phyloP scores from a whole-genome alignment of 148 eudicot species.

The Euryodendron excelsum region DNA sequence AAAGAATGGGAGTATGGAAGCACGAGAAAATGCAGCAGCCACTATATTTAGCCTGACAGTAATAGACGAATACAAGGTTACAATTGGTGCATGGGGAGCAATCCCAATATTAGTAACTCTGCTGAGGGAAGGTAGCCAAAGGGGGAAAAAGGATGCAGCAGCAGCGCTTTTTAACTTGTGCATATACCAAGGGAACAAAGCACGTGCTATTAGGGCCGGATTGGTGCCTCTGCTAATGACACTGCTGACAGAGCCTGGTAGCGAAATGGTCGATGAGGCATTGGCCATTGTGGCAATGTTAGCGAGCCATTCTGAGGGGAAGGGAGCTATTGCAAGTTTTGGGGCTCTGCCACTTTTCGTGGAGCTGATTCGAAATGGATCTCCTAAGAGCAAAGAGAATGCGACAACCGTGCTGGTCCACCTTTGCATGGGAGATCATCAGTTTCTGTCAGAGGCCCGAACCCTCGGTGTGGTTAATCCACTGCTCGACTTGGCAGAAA shows the following conservation, averaged over 20 bases:
- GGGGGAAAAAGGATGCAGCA: constrained; percentile 18
- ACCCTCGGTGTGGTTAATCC: constrained; percentile 1
- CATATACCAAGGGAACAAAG: constrained; percentile 17
- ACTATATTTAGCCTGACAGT: constrained; percentile 14
- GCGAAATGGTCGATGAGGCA: constrained; percentile 19
- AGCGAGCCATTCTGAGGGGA: constrained; percentile 18
- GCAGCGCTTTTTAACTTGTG: constrained; percentile 18
- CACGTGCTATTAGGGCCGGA: constrained; percentile 14
- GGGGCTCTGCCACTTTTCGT: constrained; percentile 6
- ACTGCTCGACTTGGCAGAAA: constrained; percentile 8
- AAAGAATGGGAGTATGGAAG: constrained; percentile 11
- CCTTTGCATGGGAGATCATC: constrained; percentile 8
- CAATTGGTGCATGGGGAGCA: constrained; percentile 11
- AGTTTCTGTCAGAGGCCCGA: neutral
- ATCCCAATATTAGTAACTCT: constrained; percentile 13
- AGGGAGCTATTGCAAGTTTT: neutral
- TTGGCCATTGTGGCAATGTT: constrained; percentile 14
- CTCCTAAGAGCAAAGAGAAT: constrained; percentile 16
- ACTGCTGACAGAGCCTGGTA: constrained; percentile 4
- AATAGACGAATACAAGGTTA: constrained; percentile 12
- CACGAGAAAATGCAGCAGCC: constrained; percentile 19
- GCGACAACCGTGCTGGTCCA: constrained; percentile 14
- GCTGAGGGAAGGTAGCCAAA: constrained; percentile 12
- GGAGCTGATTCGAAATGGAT: constrained; percentile 10
- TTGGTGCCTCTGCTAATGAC: constrained; percentile 14